Base-by-base conservation (phyloP, 352 stramenopile species). In the Halophytophthora batemanensis region DNA sequence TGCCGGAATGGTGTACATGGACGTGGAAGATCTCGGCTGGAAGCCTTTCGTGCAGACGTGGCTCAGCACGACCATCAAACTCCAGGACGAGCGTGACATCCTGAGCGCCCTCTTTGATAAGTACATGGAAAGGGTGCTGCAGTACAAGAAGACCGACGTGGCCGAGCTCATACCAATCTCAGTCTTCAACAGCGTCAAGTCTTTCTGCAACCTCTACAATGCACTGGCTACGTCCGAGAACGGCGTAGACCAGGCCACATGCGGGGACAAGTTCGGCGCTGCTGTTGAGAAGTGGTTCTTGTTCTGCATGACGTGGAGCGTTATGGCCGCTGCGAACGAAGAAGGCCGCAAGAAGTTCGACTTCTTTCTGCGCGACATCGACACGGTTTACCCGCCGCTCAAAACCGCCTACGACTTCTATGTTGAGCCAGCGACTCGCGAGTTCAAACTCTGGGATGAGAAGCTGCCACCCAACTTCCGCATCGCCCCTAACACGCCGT, bases 1-100 rank as follows among this genome's bases (percentile, higher is more conserved):
- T 29, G 89, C 91, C 18, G 93, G 93, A 25, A 96, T 98, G 74
- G 90, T 98, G 7, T 98, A 97, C 69, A 96, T 98, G 82, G 77
- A 92, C 34, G 79, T 90, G 3, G 67, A 88, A 18, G 81, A 93
- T 36, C 74, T 96, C 19, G 79, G 85, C 8, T 95, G 80, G 79
- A 72, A 64, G 3, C 81, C 84, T 2, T 90, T 90, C 17, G 76
- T 95, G 13, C 66, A 86, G 33, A 89, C 82, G 14, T 94, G 82
- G 82, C 60, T 90, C 2, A 33, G 54, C 11, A 90, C 73, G 19
- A 87, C 66, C 19, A 91, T 94, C 49, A 18, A 45, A 10, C 49
- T 78, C 13, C 47, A 64, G 19, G 83, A 92, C 40, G 81, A 94
- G 53, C 74, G 75, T 11, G 80, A 90, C 15, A 65, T 91, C 1